Evolutionary conservation across 2,329 filamentous ascomycete genomes (phyloP), one percentile per base, ranked within the genome.

Genomic region (Didymella keratinophila): DNA sequence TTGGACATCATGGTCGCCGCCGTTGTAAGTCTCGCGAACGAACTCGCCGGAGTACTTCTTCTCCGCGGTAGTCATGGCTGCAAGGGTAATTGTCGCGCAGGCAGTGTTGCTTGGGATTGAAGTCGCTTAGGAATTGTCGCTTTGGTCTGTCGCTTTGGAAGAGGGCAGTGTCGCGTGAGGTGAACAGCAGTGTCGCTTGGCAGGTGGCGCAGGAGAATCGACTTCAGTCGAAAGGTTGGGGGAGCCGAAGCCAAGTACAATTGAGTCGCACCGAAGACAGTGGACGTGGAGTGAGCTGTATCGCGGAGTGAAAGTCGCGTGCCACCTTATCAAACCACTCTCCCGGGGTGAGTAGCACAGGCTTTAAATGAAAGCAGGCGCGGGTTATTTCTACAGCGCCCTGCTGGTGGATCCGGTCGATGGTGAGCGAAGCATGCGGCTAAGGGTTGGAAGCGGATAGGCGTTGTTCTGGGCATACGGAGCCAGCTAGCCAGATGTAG

Each of bases 11-110:
- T 67, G 60, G 52, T 55, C 27, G 36, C 44, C 44, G 60, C 69
- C 64, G 50, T 61, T 62, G 32, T 63, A 63, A 4, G 63, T 53
- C 43, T 73, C 70, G 52, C 68, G 62, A 56, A 73, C 67, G 56
- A 69, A 71, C 50, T 71, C 68, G 64, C 62, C 64, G 28, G 68
- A 72, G 54, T 74, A 73, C 61, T 74, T 71, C 51, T 74, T 74
- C 47, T 69, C 64, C 57, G 68, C 52, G 39, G 63, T 55, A 50
- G 56, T 63, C 72, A 75, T 74, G 62, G 68, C 67, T 63, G 71
- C 67, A 66, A 50, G 49, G 58, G 58, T 45, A 12, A 16, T 60
- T 62, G 64, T 66, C 55, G 63, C 61, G 36, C 61, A 63, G 68
- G 64, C 57, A 62, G 62, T 62, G 52, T 55, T 39, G 56, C 59